A percentile compares a stretch with the other conserved stretches of the same genome.
Evolutionary conservation across 1,284 basidiomycete genomes (phyloP).

Genomic region (Leccinum subfulvum): DNA sequence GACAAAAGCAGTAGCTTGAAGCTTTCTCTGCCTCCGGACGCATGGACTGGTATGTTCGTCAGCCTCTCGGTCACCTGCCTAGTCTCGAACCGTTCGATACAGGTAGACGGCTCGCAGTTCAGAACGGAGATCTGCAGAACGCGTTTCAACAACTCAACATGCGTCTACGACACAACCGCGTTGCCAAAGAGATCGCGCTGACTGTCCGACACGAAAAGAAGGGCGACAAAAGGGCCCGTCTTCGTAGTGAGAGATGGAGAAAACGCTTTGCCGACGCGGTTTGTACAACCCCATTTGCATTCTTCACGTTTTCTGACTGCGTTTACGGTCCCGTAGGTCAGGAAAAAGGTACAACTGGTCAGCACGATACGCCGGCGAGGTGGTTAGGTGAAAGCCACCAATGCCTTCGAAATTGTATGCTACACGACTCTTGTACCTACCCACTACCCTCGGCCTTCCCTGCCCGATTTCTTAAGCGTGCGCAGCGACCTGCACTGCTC

Average conservation of each 20-base stretch:
- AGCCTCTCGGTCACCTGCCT: not conserved
- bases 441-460: constrained; percentile 4
- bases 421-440: constrained; percentile 9
- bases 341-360: constrained; percentile 52
- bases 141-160: constrained; percentile 50
- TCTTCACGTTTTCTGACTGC: constrained; percentile 13
- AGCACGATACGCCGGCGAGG: constrained; percentile 50
- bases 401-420: constrained; percentile 5
- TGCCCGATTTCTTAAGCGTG: constrained; percentile 7
- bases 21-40: constrained; percentile 26
- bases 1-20: constrained; percentile 26
- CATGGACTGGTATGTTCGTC: constrained; percentile 30
- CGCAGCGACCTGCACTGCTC: constrained; percentile 13
- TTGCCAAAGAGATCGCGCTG: constrained; percentile 49
- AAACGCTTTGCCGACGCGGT: constrained; percentile 38
- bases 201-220: constrained; percentile 60
- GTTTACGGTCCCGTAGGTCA: constrained; percentile 38
- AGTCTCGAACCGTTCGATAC: constrained; percentile 11
- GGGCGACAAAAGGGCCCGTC: constrained; percentile 35
- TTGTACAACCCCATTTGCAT: constrained; percentile 17
- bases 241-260: constrained; percentile 38
- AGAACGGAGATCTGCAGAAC: constrained; percentile 33
- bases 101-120: constrained; percentile 45
- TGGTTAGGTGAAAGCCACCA: constrained; percentile 28
- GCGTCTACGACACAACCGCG: constrained; percentile 57